Conservation (phyloP, 371 early-diverging fungal species). For the Modicella reniformis region DNA sequence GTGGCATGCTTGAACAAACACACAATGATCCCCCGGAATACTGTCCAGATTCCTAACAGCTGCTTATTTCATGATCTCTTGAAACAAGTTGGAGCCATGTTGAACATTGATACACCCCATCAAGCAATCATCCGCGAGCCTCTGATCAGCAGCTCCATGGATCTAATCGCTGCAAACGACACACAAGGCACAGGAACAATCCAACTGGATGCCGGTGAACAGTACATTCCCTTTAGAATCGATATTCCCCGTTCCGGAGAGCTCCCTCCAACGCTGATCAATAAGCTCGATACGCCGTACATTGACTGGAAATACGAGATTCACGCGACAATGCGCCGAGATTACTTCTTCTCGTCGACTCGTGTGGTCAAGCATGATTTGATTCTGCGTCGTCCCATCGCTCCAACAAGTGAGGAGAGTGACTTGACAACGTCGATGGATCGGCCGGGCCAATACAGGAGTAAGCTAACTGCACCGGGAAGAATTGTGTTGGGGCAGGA, state of each 20-base stretch:
- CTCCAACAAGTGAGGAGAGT: constrained; percentile 16
- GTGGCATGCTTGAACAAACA: neutral
- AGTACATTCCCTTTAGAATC: constrained; percentile 50
- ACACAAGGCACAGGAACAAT: constrained; percentile 40
- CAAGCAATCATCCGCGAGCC: constrained; percentile 30
- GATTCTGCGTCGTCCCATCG: constrained; percentile 47
- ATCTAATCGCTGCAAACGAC: constrained; percentile 50
- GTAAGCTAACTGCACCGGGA: constrained; percentile 42
- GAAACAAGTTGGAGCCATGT: constrained; percentile 39
- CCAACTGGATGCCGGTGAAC: constrained; percentile 32
- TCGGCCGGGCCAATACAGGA: constrained; percentile 39
- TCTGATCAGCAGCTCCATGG: constrained; percentile 25
- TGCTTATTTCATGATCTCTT: neutral
- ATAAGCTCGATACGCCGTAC: constrained; percentile 50
- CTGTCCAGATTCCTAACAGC: neutral
- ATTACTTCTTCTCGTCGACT: constrained; percentile 47
- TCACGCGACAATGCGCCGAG: constrained; percentile 41
- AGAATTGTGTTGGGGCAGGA: constrained; percentile 45
- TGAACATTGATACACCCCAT: constrained; percentile 34
- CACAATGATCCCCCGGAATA: neutral
- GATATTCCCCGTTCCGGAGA: constrained; percentile 34
- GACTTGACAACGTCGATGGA: constrained; percentile 37
- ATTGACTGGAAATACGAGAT: constrained; percentile 55
- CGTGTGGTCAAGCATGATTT: constrained; percentile 47
- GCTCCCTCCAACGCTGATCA: constrained; percentile 50